phyloP scores from a whole-genome alignment of 768 basidiomycete species.

The Mycena belliarum region DNA sequence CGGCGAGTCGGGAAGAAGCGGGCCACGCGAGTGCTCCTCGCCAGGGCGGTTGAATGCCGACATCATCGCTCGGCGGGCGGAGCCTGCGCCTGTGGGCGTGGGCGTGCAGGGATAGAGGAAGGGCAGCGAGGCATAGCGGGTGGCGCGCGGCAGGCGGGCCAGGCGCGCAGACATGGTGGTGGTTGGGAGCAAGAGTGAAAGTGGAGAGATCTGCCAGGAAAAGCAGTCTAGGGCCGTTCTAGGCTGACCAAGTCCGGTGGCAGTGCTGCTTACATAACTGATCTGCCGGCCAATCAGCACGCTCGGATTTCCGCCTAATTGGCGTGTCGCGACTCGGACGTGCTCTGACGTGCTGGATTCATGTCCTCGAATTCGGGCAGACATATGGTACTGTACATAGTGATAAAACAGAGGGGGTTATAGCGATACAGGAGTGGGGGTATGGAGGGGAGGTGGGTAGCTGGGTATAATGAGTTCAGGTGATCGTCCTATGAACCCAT shows the following conservation, averaged over 20 bases:
- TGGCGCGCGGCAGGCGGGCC: conserved; percentile 32
- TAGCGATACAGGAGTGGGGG: conserved; percentile 19
- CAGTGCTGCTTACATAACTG: too few species aligned
- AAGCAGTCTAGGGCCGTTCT: too few species aligned
- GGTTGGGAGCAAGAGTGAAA: conserved; percentile 25
- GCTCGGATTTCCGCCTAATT: too few species aligned
- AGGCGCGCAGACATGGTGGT: conserved; percentile 29
- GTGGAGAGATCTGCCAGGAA: too few species aligned
- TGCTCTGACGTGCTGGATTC: too few species aligned
- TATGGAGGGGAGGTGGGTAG: conserved; percentile 13
- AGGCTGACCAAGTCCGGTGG: too few species aligned
- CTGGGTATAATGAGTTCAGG: conserved; percentile 5
- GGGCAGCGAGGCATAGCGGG: conserved; percentile 32
- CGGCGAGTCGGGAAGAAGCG: conserved; percentile 45
- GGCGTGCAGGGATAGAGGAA: conserved; percentile 35
- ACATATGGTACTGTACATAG: conserved; percentile 4
- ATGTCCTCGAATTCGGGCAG: too few species aligned
- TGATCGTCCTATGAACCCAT: too few species aligned
- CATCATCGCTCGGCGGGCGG: conserved; percentile 64
- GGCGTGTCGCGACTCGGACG: too few species aligned
- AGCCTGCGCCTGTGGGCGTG: conserved; percentile 35
- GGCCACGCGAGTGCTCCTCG: conserved; percentile 26
- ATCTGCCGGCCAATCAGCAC: too few species aligned
- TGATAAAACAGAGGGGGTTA: conserved; percentile 10
- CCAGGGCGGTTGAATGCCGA: conserved; percentile 56